Conservation (phyloP, 2,329 filamentous ascomycete genomes). For the Neodidymelliopsis sp. region DNA sequence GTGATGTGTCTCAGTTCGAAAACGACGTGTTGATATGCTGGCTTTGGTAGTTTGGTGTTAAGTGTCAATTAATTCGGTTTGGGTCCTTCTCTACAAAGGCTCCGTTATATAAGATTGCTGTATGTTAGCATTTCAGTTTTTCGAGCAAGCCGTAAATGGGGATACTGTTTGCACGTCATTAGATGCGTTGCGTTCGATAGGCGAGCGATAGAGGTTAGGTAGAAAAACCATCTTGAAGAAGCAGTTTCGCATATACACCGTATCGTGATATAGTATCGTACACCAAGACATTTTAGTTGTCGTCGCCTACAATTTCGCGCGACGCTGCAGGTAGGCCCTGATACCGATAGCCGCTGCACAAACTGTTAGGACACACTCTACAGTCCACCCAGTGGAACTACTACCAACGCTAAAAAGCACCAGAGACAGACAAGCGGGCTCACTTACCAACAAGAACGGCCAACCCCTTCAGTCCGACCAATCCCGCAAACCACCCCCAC, state of each 20-base stretch:
- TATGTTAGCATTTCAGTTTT: no score
- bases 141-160: no score
- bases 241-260: background rate
- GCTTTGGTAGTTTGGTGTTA: no score
- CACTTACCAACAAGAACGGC: conserved; percentile 45
- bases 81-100: no score
- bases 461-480: conserved; percentile 41
- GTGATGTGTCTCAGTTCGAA: no score
- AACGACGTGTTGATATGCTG: no score
- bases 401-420: background rate
- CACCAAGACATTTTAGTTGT: background rate
- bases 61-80: no score
- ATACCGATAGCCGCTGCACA: conserved; percentile 37
- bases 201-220: no score
- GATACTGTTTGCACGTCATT: no score
- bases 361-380: conserved; percentile 28
- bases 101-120: no score
- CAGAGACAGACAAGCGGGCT: background rate
- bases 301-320: conserved; percentile 35
- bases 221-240: no score
- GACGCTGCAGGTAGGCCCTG: conserved; percentile 39
- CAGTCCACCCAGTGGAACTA: background rate
- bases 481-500: conserved; percentile 42
- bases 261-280: conserved; percentile 1
- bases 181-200: no score